Evolutionary conservation across 495 filamentous ascomycete genomes (phyloP), one percentile per base, ranked within the genome.

Genomic region (Penicillium maclennaniae): DNA sequence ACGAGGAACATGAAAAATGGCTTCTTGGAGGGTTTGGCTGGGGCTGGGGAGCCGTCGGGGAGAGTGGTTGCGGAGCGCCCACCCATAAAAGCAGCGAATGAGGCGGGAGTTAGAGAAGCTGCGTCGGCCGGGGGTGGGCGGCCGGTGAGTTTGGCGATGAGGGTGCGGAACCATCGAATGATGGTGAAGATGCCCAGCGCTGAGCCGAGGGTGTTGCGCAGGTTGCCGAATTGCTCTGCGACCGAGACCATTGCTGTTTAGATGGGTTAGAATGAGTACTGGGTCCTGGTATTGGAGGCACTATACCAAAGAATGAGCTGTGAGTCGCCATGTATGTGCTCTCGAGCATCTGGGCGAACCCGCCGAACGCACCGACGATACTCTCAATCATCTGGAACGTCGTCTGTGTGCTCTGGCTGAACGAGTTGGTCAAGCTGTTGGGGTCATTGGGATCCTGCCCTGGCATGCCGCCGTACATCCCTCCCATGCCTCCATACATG

Each of bases 301-400:
- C 78, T 87, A 67, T 83, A 97, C 92, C 93, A 67, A 97, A 97
- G 73, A 99, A 99, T 45, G 87, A 92, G 45, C 89, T 95, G 75
- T 97, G 95, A 3, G 95, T 99, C n/a, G 95, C 93, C 95, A 99
- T 97, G 62, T 96, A 99, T 10, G 95, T 97, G 70, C 92, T 97
- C 73, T 99, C 93, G 10, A 99, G 80, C 95, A 99, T 97, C 78
- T 99, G 95, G 16, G 95, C 92, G 66, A 99, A 96, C 2, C 95
- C 95, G 26, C 92, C 89, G 57, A 77, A 97, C 15, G 95, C 92
- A n/a, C 89, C 87, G n/a, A 97, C 93, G 40, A 99, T 88, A 56
- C 91, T 93, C 74, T 99, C 95, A 38, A 99, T 91, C 78, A 97
- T 88, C 79, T 97, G 93, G 65, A 99, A 99, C 1, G 95, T 97